Evolutionary conservation across 768 basidiomycete genomes (phyloP), one percentile per base, ranked within the genome.

Genomic region (Clavulina sp.): DNA sequence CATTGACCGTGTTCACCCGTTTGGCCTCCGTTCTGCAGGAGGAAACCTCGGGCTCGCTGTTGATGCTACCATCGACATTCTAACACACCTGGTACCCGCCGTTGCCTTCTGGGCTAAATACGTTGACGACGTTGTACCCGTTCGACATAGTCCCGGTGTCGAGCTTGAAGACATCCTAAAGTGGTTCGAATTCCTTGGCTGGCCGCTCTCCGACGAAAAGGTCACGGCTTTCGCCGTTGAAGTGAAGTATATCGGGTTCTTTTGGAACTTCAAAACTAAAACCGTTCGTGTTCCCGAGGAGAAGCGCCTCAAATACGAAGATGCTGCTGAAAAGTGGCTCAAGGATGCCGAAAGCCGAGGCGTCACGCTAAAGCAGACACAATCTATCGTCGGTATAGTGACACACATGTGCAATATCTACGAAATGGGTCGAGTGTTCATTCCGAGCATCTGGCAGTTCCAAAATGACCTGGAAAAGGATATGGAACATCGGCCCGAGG

Each of bases 301-400:
- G 9, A 46, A 46, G 43, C 24, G 43, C 24, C 13, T 7, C 13
- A 46, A 46, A 28, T 46, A 46, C 26, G 32, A 57, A 0, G 34
- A n/a, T 0, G 61, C 64, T 7, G 64, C 69, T 7, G 5, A 50
- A 0, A 52, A 57, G 2, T 70, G 67, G 68, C 13, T 68, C 2
- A 51, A 63, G 1, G 62, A 72, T 2, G 61, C 66, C 1, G 57
- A 65, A n/a, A 64, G 59, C 13, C 60, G 73, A 19, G 9, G 9
- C 9, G 9, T 0, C 64, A 70, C 41, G 67, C 73, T 0, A 70
- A n/a, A n/a, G n/a, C n/a, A n/a, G 43, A 66, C 73, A 0, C 70
- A 72, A 46, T 61, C 73, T 0, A 53, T 68, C 0, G 72, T 73
- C 28, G 51, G n/a, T n/a, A n/a, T n/a, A n/a, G n/a, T n/a, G n/a